Evolutionary conservation across 106 monocot species (phyloP).

Genomic region (Cymbidium sinense): DNA sequence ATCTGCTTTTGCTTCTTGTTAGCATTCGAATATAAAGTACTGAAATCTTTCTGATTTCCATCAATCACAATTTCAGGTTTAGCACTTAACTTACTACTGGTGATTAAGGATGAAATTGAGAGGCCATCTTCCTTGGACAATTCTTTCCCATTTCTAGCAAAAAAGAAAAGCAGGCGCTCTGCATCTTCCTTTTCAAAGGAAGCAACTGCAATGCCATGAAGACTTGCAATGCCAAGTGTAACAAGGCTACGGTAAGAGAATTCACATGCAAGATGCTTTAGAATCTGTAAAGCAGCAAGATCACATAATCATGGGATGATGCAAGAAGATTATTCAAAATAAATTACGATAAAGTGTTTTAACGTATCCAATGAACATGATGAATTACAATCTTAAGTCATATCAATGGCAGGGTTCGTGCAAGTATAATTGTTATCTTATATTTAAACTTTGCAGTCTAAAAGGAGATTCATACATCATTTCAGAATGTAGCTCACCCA

Average conservation of each 20-base stretch:
- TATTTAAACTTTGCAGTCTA: background rate
- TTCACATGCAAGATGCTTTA: constrained; percentile 57
- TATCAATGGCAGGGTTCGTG: background rate
- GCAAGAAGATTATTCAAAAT: background rate
- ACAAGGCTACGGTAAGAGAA: constrained; percentile 50
- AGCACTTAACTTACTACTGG: background rate
- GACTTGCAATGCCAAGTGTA: constrained; percentile 55
- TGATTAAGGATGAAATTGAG: constrained; percentile 28
- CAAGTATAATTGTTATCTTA: background rate
- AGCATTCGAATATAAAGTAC: constrained; percentile 6
- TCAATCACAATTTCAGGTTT: background rate
- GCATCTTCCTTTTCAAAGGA: constrained; percentile 75
- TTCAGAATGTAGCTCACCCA: background rate
- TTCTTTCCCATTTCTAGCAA: constrained; percentile 24
- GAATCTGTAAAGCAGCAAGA: constrained; percentile 24
- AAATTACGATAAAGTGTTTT: background rate
- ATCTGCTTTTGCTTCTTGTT: constrained; percentile 10
- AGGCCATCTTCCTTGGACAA: constrained; percentile 2
- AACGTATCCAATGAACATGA: background rate
- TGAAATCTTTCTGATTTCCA: constrained; percentile 17
- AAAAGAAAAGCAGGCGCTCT: constrained; percentile 57
- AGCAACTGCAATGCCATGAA: constrained; percentile 61
- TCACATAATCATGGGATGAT: background rate
- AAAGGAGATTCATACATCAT: background rate
- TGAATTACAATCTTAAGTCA: background rate